These are phyloP conservation scores for Brettanomyces sp. DNA, from an alignment of 805 yeast genomes.

Conservation along the genomic window DNA sequence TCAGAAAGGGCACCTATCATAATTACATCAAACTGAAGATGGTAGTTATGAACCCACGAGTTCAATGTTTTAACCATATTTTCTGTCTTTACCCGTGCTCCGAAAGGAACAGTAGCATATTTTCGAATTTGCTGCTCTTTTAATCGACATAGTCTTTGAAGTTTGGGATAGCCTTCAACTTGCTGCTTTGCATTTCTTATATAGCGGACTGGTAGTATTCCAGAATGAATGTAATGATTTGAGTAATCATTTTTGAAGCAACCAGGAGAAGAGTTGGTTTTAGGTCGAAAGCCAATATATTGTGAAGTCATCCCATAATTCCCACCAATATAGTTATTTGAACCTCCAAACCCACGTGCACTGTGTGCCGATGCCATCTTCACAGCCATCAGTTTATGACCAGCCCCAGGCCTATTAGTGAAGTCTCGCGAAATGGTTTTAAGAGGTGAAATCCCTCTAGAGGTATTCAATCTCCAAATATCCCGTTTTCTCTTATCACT, in stretches of 20 bases:
- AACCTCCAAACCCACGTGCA: not conserved
- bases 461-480: too few relatives aligned
- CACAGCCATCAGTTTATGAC: conserved; percentile 15
- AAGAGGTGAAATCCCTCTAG: too few relatives aligned
- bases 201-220: conserved; percentile 49
- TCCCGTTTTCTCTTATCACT: too few relatives aligned
- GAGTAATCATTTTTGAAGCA: conserved; percentile 61
- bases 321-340: not conserved
- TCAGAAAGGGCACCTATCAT: conserved; percentile 85
- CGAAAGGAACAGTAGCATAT: conserved; percentile 56
- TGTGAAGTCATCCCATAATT: not conserved
- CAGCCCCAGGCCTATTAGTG: conserved; percentile 11
- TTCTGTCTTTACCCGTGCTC: conserved; percentile 44
- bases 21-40: conserved; percentile 73
- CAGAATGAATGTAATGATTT: conserved; percentile 56
- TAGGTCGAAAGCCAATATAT: not conserved
- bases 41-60: conserved; percentile 50
- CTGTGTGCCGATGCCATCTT: conserved; percentile 3
- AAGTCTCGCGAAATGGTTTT: not conserved
- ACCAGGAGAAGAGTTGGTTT: not conserved
- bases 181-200: conserved; percentile 60
- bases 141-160: conserved; percentile 56
- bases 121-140: conserved; percentile 48
- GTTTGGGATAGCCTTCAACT: conserved; percentile 78
- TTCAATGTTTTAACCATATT: conserved; percentile 49